Evolutionary conservation across 495 filamentous ascomycete genomes (phyloP), one percentile per base, ranked within the genome.

Genomic region (Mytilinidion resinicola): DNA sequence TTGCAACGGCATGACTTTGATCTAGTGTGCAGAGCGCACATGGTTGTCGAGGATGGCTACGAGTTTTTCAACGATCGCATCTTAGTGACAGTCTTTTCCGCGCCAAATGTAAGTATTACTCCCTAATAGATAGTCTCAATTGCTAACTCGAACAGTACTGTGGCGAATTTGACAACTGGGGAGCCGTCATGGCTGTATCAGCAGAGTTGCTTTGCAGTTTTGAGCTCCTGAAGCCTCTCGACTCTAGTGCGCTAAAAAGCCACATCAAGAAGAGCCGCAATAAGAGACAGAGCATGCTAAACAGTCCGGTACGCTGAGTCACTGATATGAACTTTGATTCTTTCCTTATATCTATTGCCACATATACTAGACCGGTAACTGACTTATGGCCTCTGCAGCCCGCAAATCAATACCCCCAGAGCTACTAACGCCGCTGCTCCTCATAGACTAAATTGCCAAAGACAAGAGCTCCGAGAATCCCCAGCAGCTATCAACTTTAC

Each of bases 11-110:
- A 97, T 69, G 93, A 99, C 67, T 99, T 99, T 69, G 93, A 99
- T 72, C 74, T 99, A 37, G 91, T 99, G 35, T 97, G 95, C 70
- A 82, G 93, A 50, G 93, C 93, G 51, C 93, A 99, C 77, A 99
- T 99, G 93, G 93, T 99, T 50, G 93, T 99, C 15, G 93, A 99
- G 70, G 93, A 99, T 74, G 93, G 93, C 12, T 99, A 99, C 74
- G 93, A 99, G 66, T 99, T 99, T 72, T 99, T 96, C 69, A 93
- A 88, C 51, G 93, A 99, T 65, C 83, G 93, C 42, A 87, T 96
- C 55, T 74, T 99, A 30, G 93, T 99, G 51, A 99, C 93, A 0
- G 93, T 99, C 9, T 99, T 98, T 68, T 96, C 91, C 53, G 93
- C 93, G 25, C 93, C 93, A 20, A 99, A 98, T 66, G 91, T 96